Evolutionary conservation across 2,329 filamentous ascomycete genomes (phyloP), one percentile per base, ranked within the genome.

Genomic region (Calonectria montana): DNA sequence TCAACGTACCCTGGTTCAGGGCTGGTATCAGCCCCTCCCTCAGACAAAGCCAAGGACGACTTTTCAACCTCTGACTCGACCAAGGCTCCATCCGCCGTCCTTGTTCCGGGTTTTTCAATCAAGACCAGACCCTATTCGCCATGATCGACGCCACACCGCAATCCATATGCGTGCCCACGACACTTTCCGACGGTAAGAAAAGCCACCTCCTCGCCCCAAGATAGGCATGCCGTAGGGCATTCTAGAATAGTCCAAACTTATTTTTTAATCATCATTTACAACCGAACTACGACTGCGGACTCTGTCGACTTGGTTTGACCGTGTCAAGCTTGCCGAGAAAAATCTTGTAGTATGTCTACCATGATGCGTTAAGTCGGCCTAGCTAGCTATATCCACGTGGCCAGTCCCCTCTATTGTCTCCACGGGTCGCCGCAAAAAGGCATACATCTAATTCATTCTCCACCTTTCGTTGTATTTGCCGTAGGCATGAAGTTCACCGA

Each of bases 61-160:
- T n/a, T 41, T 65, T 65, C 47, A 27, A 37, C 43, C 41, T 18
- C 21, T 31, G 53, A 55, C 27, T 37, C 65, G 16, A 13, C 45
- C n/a, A 21, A 18, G 10, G 27, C 50, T 39, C 45, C 45, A 67
- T 37, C 50, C 27, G 35, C 29, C 21, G 18, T 31, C 39, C n/a
- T n/a, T 27, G 25, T 39, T 23, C n/a, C 18, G 29, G 10, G 4
- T 29, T 67, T 67, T 67, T 59, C 65, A 67, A 67, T 67, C 15
- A n/a, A 59, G 50, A 16, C 18, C 21, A 6, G n/a, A 6, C 50
- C 59, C 39, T 15, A 31, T 67, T 27, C 64, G 39, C 41, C 4
- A 48, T 31, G n/a, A 12, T 47, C 25, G n/a, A 67, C 47, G 39
- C 35, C 61, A 35, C 31, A 18, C 29, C n/a, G n/a, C 15, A 39